Evolutionary conservation across 2,329 filamentous ascomycete genomes (phyloP), one percentile per base, ranked within the genome.

Genomic region (Fusarium nygamai): DNA sequence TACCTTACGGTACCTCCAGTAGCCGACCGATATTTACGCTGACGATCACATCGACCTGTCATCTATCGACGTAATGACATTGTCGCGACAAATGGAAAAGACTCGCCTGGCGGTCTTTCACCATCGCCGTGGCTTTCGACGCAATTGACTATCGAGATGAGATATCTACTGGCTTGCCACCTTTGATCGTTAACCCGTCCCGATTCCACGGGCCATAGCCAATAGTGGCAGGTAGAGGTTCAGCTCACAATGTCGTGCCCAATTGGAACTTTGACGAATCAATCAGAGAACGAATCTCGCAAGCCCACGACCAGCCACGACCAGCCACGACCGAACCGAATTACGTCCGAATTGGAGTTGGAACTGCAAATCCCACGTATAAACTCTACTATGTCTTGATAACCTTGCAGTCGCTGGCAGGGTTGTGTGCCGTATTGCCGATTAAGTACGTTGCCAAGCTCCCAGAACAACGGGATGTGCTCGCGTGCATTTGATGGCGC

Each of bases 371-470:
- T 65, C 64, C 70, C 70, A 64, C 69, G 57, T 61, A 66, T 69
- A 44, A 60, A 64, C 48, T 56, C 48, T 29, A 36, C 31, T 12
- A 56, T 67, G 39, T 57, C 50, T 56, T 27, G 60, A 65, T 51
- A 53, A 46, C 38, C 46, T 50, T 60, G 53, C 47, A 51, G 39
- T n/a, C 19, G 10, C 24, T 57, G 43, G 39, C 67, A 72, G 39
- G 61, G 60, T 44, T 43, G 24, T 61, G 72, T 78, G 76, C 76
- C 76, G 76, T 58, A 38, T 56, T 71, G 63, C 76, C 76, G 76
- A 77, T 58, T 65, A 74, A 71, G 76, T 77, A 74, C 73, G 50
- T 36, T 71, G 69, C 76, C 76, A 70, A 76, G 72, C 46, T 64
- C 44, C 59, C 39, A 67, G 51, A 74, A 61, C 51, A 59, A 65